Conservation (phyloP, 495 filamentous ascomycete species). For the Talaromyces trachyspermus region DNA sequence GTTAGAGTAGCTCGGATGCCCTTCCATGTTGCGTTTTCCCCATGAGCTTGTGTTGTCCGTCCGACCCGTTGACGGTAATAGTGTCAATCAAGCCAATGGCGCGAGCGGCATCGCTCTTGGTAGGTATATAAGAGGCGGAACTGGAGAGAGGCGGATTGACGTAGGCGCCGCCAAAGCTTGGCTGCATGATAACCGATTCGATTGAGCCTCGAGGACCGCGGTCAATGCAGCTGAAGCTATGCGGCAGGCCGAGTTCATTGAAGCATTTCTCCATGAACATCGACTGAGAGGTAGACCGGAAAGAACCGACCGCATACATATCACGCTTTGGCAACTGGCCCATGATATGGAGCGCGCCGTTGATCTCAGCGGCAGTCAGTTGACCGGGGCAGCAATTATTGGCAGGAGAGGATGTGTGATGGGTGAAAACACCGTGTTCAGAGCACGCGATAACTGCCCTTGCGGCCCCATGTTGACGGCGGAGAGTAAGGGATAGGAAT, state of each 20-base stretch:
- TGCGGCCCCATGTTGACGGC: constrained; percentile 81
- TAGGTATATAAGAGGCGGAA: constrained; percentile 48
- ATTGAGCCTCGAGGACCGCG: constrained; percentile 54
- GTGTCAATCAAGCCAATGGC: constrained; percentile 76
- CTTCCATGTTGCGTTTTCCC: constrained; percentile 78
- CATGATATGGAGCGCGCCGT: constrained; percentile 67
- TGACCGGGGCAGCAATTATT: constrained; percentile 82
- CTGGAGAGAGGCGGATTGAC: constrained; percentile 59
- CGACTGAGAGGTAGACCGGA: constrained; percentile 62
- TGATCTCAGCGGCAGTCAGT: constrained; percentile 76
- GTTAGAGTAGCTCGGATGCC: constrained; percentile 74
- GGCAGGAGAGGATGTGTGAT: constrained; percentile 79
- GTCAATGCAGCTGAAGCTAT: constrained; percentile 70
- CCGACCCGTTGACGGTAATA: constrained; percentile 51
- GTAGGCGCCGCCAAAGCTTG: constrained; percentile 71
- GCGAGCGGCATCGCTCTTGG: constrained; percentile 61
- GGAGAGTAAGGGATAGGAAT: constrained; percentile 63
- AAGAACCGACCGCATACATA: constrained; percentile 71
- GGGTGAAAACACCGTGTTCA: constrained; percentile 78
- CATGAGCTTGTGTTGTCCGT: constrained; percentile 46
- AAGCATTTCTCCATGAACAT: constrained; percentile 85
- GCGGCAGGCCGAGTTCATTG: constrained; percentile 78
- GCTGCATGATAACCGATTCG: constrained; percentile 59
- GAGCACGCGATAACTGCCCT: constrained; percentile 69
- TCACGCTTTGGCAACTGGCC: constrained; percentile 72